Evolutionary conservation across 2,329 filamentous ascomycete species (phyloP).

Genomic region (Coniochaeta prunicola): DNA sequence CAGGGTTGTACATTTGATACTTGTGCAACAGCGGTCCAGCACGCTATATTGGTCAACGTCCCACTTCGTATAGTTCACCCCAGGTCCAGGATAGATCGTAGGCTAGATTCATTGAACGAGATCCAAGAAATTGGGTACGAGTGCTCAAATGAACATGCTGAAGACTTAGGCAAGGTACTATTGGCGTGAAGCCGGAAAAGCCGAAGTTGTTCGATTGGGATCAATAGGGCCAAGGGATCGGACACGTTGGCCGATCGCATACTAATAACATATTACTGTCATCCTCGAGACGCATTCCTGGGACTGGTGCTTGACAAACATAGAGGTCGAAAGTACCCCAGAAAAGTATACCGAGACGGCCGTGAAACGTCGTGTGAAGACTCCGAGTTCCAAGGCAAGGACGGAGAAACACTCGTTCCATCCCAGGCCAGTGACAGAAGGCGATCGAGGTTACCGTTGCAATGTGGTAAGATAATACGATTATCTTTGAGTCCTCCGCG

Average conservation of each 20-base stretch:
- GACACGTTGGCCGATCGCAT: not conserved
- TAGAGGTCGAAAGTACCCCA: not conserved
- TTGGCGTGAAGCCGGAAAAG: not conserved
- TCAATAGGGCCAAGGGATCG: not conserved
- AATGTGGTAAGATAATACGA: too few species aligned
- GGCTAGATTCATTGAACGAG: not conserved
- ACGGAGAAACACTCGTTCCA: too few species aligned
- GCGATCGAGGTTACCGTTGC: too few species aligned
- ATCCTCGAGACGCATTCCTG: not conserved
- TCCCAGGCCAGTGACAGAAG: too few species aligned
- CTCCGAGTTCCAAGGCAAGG: not conserved
- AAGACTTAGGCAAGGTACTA: not conserved
- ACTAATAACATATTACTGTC: not conserved
- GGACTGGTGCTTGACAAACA: not conserved
- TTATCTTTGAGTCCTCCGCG: too few species aligned
- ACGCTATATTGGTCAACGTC: not conserved
- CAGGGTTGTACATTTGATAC: not conserved
- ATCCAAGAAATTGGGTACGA: not conserved
- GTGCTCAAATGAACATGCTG: not conserved
- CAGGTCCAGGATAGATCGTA: not conserved
- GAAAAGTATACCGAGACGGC: not conserved
- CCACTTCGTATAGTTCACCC: not conserved
- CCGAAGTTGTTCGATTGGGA: not conserved
- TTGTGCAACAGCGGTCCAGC: not conserved
- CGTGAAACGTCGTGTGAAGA: not conserved